A percentile compares a stretch with the other conserved stretches of the same genome.
Conservation (phyloP, 2,329 filamentous ascomycete species). For the Botrytis porri region DNA sequence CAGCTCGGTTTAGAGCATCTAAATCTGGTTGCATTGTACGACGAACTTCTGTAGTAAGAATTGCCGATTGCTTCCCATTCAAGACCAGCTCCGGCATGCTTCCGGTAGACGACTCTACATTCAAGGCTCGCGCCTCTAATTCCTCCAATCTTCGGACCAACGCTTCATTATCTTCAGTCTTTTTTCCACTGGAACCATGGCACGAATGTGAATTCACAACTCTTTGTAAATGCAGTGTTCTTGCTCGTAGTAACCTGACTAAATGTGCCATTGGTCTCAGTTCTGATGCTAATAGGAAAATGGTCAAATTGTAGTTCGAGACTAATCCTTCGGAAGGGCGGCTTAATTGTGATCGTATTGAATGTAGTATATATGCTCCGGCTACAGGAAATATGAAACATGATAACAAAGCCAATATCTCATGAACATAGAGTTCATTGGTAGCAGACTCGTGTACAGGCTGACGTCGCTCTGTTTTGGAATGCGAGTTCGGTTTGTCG, state of each 20-base stretch:
- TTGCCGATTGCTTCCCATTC: slow-evolving; percentile 42
- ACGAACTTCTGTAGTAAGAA: slow-evolving; percentile 55
- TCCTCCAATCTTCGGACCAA: slow-evolving; percentile 65
- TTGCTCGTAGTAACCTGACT: slow-evolving; percentile 72
- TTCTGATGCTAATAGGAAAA: slow-evolving; percentile 86
- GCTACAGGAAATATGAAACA: slow-evolving; percentile 78
- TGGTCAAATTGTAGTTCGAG: slow-evolving; percentile 87
- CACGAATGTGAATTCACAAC: slow-evolving; percentile 58
- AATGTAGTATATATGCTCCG: slow-evolving; percentile 80
- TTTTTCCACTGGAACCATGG: slow-evolving; percentile 34
- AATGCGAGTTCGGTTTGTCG: slow-evolving; percentile 22
- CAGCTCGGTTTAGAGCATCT: slow-evolving; percentile 82
- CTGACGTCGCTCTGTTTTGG: slow-evolving; percentile 28
- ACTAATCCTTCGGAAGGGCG: slow-evolving; percentile 82
- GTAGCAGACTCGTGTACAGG: slow-evolving; percentile 43
- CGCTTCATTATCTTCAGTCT: slow-evolving; percentile 48
- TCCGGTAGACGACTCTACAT: slow-evolving; percentile 35
- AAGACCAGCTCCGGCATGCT: slow-evolving; percentile 36
- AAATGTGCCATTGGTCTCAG: slow-evolving; percentile 78
- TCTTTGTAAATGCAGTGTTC: slow-evolving; percentile 78
- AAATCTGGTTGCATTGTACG: slow-evolving; percentile 74
- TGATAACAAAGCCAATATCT: slow-evolving; percentile 68
- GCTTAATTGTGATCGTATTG: slow-evolving; percentile 75
- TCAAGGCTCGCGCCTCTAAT: slow-evolving; percentile 58
- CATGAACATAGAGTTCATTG: slow-evolving; percentile 69